Evolutionary conservation across 495 filamentous ascomycete genomes (phyloP), one percentile per base, ranked within the genome.

Genomic region (Tuber borchii): DNA sequence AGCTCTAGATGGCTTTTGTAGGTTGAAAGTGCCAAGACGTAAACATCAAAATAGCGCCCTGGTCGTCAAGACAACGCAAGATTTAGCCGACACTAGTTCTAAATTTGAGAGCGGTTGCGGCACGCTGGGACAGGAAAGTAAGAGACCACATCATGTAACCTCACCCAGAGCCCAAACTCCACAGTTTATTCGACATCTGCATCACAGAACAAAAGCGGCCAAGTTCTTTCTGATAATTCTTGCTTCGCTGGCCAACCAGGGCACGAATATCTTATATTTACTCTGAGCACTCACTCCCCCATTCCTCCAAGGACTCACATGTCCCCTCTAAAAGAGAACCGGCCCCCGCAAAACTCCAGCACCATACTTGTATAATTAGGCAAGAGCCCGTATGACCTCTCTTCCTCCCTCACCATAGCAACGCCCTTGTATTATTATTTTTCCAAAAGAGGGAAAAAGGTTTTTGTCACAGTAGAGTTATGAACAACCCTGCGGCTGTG

Each of bases 401-500:
- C 26, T 65, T 19, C n/a, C 12, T 56, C 22, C n/a, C 22, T 56
- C 56, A 34, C 56, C 26, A 34, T 8, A 34, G 56, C 56, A 65
- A 65, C 56, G 26, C 56, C 26, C 56, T 65, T 34, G 26, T 34
- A 34, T 65, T 65, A 26, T 65, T 65, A 8, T 61, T 34, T 65
- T 65, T 4, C 56, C 22, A 56, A 56, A 56, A n/a, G 22, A 56
- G 4, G 22, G 2, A 26, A 12, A 56, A 56, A 56, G n/a, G 20
- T 0, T n/a, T 56, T n/a, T 14, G 10, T 26, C 22, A 12, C n/a
- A n/a, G 26, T 26, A 31, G 56, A 31, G 26, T 31, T 31, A 65
- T 34, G 56, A 65, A 65, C 26, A 65, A 65, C n/a, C 26, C 56
- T 65, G 56, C 56, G 56, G 26, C 56, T 65, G 56, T 61, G 56